Evolutionary conservation across 768 basidiomycete genomes (phyloP).

Genomic region (Coprinopsis strossmayeri): DNA sequence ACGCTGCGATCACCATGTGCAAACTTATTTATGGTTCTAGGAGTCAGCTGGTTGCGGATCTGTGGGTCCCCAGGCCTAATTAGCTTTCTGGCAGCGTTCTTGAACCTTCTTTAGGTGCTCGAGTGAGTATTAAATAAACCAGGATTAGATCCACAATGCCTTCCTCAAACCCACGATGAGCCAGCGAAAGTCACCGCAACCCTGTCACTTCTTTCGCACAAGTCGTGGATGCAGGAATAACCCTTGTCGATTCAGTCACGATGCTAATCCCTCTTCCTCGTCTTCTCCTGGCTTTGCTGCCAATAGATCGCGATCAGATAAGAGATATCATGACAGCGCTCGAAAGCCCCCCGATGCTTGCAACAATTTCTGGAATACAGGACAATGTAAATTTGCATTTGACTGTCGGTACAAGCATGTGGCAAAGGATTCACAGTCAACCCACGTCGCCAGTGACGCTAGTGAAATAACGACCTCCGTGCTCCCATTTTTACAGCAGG

Average conservation of each 20-base stretch:
- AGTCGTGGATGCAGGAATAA: conserved; percentile 5
- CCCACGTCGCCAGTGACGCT: neutral
- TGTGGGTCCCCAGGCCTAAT: neutral
- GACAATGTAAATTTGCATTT: neutral
- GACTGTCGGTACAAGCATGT: neutral
- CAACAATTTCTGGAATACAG: neutral
- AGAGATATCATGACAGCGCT: neutral
- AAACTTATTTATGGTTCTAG: neutral
- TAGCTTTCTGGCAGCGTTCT: neutral
- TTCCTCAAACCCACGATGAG: conserved; percentile 4
- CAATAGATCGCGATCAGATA: conserved; percentile 2
- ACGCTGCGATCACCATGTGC: neutral
- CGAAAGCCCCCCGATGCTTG: neutral
- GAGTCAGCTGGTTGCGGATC: neutral
- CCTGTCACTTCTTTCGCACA: conserved; percentile 3
- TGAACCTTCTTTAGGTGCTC: conserved; percentile 3
- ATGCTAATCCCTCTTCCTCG: neutral
- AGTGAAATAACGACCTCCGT: neutral
- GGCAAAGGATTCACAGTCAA: no score
- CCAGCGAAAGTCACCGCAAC: neutral
- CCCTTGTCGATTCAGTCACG: conserved; percentile 3
- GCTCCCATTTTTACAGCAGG: neutral
- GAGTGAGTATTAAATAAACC: neutral
- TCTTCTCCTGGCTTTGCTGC: neutral
- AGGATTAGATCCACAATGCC: neutral